phyloP scores from a whole-genome alignment of 306 rosid genomes.

The Rosa chinensis region DNA sequence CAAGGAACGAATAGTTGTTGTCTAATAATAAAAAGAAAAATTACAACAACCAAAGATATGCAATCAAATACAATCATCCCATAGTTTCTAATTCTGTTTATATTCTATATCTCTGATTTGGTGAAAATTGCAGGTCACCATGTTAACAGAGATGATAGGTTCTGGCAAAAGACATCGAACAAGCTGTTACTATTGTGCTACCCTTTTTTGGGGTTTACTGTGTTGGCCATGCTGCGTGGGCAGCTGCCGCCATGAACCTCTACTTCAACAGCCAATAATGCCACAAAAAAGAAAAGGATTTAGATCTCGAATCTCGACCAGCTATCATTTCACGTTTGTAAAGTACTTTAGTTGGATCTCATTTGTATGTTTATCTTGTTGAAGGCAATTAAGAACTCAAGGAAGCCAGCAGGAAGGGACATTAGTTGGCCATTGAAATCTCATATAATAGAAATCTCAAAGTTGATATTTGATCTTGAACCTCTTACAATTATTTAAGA shows the following conservation, averaged over 20 bases:
- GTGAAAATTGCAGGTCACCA: slow-evolving; percentile 39
- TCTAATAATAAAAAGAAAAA: no score
- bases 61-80: background rate
- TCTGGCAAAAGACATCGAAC: slow-evolving; percentile 48
- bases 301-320: background rate
- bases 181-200: slow-evolving; percentile 37
- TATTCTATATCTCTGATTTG: background rate
- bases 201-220: slow-evolving; percentile 44
- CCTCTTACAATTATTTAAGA: no score
- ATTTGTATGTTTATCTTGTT: background rate
- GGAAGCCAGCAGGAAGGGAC: no score
- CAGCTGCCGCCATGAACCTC: slow-evolving; percentile 31
- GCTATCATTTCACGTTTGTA: background rate
- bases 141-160: slow-evolving; percentile 42
- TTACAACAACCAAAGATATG: no score
- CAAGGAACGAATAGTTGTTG: no score
- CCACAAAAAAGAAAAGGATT: slow-evolving; percentile 36
- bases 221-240: slow-evolving; percentile 51
- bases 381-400: no score
- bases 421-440: no score
- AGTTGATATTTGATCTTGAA: no score
- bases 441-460: no score
- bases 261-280: slow-evolving; percentile 10
- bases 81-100: background rate
- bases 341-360: background rate